Percentiles rank a stretch among this genome's conserved stretches.
These are phyloP conservation scores for Liriodendron chinense DNA, from an alignment of 164 flowering plant genomes.

Conservation along the genomic window DNA sequence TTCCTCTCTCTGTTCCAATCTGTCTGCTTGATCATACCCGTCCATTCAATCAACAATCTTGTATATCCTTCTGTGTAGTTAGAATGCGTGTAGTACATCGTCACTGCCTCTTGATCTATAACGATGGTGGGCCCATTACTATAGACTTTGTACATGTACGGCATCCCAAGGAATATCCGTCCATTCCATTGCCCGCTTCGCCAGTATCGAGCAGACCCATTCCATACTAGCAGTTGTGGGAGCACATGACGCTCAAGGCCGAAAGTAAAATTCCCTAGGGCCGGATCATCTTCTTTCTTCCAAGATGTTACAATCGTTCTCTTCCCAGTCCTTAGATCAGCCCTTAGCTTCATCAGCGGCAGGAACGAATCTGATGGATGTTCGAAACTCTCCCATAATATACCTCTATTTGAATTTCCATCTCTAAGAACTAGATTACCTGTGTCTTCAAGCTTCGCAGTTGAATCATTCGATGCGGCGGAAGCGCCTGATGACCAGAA, in stretches of 20 bases:
- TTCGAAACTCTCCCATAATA: constrained; percentile 5
- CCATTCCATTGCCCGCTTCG: constrained; percentile 8
- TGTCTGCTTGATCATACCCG: not conserved
- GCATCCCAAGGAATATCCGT: not conserved
- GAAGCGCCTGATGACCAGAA: constrained; percentile 1
- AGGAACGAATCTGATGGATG: constrained; percentile 1
- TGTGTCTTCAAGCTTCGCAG: not conserved
- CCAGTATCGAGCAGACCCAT: not conserved
- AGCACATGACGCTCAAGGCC: not conserved
- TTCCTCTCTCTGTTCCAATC: not conserved
- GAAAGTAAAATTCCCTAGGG: not conserved
- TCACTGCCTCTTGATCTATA: not conserved
- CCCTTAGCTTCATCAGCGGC: not conserved
- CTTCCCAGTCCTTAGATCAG: not conserved
- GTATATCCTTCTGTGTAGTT: not conserved
- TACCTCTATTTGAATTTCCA: not conserved
- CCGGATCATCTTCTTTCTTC: not conserved
- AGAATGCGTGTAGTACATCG: not conserved
- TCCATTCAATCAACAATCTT: not conserved
- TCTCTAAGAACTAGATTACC: not conserved
- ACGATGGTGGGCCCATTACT: not conserved
- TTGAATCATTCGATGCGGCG: not conserved
- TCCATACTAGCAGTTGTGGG: constrained; percentile 5
- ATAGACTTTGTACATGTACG: not conserved
- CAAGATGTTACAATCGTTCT: not conserved